Conservation (phyloP, 2,329 filamentous ascomycete genomes). For the Cercospora sesami region DNA sequence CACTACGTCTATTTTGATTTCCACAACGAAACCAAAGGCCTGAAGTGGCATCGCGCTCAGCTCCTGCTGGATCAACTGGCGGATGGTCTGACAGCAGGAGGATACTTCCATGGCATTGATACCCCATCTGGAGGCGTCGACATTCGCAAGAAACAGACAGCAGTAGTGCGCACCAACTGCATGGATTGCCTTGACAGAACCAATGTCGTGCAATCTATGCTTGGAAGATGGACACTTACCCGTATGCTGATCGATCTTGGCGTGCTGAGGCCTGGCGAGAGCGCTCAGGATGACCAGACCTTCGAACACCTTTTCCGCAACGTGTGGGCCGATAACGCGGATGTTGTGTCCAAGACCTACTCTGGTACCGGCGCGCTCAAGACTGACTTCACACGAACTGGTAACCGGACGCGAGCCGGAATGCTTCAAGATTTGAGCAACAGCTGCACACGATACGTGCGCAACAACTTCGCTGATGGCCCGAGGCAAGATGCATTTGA, state of each 20-base stretch:
- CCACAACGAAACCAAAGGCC: conserved; percentile 93
- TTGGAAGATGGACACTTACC: conserved; percentile 84
- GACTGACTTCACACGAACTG: conserved; percentile 95
- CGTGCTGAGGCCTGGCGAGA: conserved; percentile 72
- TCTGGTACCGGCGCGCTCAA: conserved; percentile 96
- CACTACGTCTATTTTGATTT: conserved; percentile 99
- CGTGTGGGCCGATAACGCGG: conserved; percentile 97
- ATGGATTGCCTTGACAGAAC: conserved; percentile 99
- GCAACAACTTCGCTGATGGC: conserved; percentile 93
- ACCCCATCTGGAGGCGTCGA: conserved; percentile 79
- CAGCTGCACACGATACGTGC: conserved; percentile 82
- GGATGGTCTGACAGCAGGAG: conserved; percentile 72
- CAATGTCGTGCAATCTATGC: conserved; percentile 96
- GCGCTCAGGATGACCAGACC: conserved; percentile 72
- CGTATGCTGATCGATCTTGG: conserved; percentile 85
- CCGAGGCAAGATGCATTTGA: conserved; percentile 95
- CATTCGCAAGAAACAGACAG: conserved; percentile 76
- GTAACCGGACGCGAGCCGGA: conserved; percentile 80
- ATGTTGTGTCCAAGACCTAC: conserved; percentile 88
- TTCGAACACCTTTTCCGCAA: conserved; percentile 96
- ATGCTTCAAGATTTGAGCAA: conserved; percentile 85
- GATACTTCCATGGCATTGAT: conserved; percentile 91
- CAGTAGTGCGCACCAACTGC: conserved; percentile 94
- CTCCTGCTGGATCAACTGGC: conserved; percentile 79
- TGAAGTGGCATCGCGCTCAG: conserved; percentile 89